Conservation (phyloP, 441 rosid species). For the Gossypium schwendimanii region DNA sequence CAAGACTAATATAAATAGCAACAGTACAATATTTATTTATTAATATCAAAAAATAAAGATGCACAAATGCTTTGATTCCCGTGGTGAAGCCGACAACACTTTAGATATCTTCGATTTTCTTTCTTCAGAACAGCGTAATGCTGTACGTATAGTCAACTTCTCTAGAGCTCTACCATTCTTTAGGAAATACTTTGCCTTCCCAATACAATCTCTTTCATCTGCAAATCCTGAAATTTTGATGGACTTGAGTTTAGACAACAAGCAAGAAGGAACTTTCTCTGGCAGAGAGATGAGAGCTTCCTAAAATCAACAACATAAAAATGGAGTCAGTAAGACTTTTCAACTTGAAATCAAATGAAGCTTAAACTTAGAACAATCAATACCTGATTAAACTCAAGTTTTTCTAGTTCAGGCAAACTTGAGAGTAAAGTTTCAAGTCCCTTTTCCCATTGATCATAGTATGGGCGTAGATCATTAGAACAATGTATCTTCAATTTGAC, state of each 20-base stretch:
- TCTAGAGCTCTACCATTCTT: not conserved
- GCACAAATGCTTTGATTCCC: not conserved
- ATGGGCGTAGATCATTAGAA: not conserved
- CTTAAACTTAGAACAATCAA: not conserved
- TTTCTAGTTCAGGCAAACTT: not conserved
- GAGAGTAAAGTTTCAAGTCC: not conserved
- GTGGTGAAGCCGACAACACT: not conserved
- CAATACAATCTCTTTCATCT: not conserved
- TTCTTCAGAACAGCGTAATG: not conserved
- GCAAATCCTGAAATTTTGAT: too few relatives aligned
- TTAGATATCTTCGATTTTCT: not conserved
- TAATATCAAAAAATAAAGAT: not conserved
- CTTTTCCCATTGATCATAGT: not conserved
- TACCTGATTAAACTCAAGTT: not conserved
- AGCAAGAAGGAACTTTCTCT: not conserved
- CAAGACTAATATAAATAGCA: too few relatives aligned
- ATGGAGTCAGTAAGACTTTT: not conserved
- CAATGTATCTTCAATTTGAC: not conserved
- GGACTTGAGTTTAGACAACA: too few relatives aligned
- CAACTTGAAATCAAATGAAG: not conserved
- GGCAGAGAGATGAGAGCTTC: not conserved
- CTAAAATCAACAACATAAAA: not conserved
- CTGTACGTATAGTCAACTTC: not conserved
- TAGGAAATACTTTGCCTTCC: not conserved
- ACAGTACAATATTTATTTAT: too few relatives aligned